Conservation (phyloP, 2,329 filamentous ascomycete species). For the Phaeoacremonium minimum region DNA sequence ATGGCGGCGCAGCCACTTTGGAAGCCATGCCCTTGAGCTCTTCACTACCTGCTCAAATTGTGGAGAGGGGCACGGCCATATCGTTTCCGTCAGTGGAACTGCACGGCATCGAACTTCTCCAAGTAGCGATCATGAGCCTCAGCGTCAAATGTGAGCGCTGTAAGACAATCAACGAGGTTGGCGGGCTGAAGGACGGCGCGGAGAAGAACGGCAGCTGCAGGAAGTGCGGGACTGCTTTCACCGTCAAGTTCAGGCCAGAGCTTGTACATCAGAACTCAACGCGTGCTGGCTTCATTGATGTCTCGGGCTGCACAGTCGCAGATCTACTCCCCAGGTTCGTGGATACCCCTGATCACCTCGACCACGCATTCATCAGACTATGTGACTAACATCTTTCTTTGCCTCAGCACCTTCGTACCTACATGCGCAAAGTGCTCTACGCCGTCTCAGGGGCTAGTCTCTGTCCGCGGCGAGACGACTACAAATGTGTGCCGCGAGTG, state of each 20-base stretch:
- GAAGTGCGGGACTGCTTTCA: constrained; percentile 52
- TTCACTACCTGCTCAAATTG: constrained; percentile 25
- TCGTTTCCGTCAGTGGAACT: constrained; percentile 76
- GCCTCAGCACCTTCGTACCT: constrained; percentile 67
- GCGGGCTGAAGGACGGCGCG: constrained; percentile 54
- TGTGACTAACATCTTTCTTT: no score
- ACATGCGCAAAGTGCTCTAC: constrained; percentile 76
- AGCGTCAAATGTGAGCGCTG: constrained; percentile 76
- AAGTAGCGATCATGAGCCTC: constrained; percentile 62
- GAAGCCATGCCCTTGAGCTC: constrained; percentile 16
- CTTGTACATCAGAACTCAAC: constrained; percentile 69
- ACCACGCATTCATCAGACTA: no score
- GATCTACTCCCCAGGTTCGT: constrained; percentile 77
- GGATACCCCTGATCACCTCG: constrained; percentile 50
- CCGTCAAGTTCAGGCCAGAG: constrained; percentile 58
- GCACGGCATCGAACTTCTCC: constrained; percentile 71
- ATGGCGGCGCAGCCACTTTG: constrained; percentile 34
- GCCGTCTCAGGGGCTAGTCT: constrained; percentile 60
- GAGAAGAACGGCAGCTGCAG: constrained; percentile 50
- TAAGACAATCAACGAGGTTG: constrained; percentile 67
- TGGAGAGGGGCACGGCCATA: constrained; percentile 69
- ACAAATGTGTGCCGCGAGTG: constrained; percentile 76
- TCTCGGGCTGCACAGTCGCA: constrained; percentile 67
- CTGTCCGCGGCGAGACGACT: constrained; percentile 68
- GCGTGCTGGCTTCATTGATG: constrained; percentile 75